A percentile compares a stretch with the other conserved stretches of the same genome.
These are phyloP conservation scores for Trichoderma asperelloides DNA, from an alignment of 495 filamentous ascomycete species.

Conservation along the genomic window DNA sequence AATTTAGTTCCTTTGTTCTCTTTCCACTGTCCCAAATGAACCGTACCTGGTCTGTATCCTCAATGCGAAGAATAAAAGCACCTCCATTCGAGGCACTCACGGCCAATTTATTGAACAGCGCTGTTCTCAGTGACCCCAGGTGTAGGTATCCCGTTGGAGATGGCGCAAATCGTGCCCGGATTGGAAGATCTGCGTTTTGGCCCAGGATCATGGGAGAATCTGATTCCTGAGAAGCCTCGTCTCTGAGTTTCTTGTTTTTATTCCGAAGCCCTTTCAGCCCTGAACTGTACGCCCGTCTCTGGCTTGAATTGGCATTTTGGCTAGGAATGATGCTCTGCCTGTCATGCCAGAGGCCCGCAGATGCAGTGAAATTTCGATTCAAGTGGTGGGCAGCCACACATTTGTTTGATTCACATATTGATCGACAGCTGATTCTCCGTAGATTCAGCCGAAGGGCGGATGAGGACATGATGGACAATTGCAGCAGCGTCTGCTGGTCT, in stretches of 20 bases:
- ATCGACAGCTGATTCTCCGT: not conserved
- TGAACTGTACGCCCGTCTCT: not conserved
- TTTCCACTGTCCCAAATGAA: not conserved
- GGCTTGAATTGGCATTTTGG: not conserved
- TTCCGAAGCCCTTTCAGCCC: not conserved
- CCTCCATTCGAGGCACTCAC: conserved; percentile 63
- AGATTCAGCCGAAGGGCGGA: not conserved
- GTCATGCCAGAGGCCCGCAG: not conserved
- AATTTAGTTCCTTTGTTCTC: not conserved
- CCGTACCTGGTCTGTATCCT: conserved; percentile 88
- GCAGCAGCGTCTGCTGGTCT: not conserved
- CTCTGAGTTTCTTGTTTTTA: not conserved
- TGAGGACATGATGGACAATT: not conserved
- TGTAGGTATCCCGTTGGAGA: conserved; percentile 93
- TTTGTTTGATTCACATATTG: not conserved
- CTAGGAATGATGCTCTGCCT: not conserved
- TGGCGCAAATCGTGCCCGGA: conserved; percentile 87
- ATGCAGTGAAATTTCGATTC: not conserved
- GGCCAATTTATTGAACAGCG: conserved; percentile 83
- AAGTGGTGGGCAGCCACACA: not conserved
- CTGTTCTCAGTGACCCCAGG: conserved; percentile 83
- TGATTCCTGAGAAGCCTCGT: not conserved
- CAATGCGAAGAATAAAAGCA: conserved; percentile 85
- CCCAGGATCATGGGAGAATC: conserved; percentile 3
- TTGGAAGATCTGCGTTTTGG: conserved; percentile 51